Conservation (phyloP, 1,284 basidiomycete species). For the Boletellus deceptivus region DNA sequence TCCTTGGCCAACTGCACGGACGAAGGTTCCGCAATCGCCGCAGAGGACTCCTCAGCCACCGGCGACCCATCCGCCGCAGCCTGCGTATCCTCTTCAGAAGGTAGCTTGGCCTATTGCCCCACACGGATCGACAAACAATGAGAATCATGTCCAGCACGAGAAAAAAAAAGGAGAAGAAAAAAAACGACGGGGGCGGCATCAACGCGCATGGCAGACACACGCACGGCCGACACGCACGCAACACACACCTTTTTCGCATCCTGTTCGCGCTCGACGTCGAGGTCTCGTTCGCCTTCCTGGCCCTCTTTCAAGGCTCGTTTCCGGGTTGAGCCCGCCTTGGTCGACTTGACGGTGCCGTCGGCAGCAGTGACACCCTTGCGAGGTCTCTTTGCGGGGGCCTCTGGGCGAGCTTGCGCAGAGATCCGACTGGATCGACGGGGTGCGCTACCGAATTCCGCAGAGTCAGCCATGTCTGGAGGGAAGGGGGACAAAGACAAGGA, state of each 20-base stretch:
- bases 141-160: too few species aligned
- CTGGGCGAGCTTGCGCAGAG: constrained; percentile 39
- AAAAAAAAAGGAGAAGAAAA: background rate
- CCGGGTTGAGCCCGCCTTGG: constrained; percentile 26
- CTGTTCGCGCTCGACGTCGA: constrained; percentile 17
- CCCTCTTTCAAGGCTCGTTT: constrained; percentile 26
- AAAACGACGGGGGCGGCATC: background rate
- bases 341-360: constrained; percentile 16
- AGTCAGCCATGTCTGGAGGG: constrained; percentile 17
- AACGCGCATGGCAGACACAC: background rate
- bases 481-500: background rate
- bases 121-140: background rate
- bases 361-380: constrained; percentile 34
- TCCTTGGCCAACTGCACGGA: constrained; percentile 28
- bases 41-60: constrained; percentile 1
- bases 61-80: background rate
- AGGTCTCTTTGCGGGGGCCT: constrained; percentile 27
- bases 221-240: background rate
- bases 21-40: constrained; percentile 1
- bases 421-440: constrained; percentile 50
- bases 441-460: constrained; percentile 18
- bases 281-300: constrained; percentile 16
- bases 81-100: constrained; percentile 14
- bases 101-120: constrained; percentile 19
- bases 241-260: constrained; percentile 25